A percentile compares a stretch with the other conserved stretches of the same genome.
phyloP scores from a whole-genome alignment of 257 asterid genomes.

The Coffea canephora region DNA sequence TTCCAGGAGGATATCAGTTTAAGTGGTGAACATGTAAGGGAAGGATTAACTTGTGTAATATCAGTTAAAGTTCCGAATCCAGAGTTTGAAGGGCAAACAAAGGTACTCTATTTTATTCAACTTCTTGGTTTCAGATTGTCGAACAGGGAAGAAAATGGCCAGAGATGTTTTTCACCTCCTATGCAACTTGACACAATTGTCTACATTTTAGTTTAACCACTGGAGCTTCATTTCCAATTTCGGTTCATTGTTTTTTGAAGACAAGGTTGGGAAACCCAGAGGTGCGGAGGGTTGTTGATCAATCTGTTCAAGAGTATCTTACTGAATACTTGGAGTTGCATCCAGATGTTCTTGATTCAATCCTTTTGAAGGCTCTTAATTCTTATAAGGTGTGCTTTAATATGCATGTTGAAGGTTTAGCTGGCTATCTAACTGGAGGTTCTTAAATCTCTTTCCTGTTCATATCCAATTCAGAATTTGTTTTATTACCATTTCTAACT shows the following conservation, averaged over 20 bases:
- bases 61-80: conserved; percentile 94
- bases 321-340: conserved; percentile 95
- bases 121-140: conserved; percentile 1
- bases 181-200: conserved; percentile 1
- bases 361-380: conserved; percentile 88
- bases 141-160: neutral
- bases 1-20: conserved; percentile 86
- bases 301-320: conserved; percentile 74
- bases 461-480: neutral
- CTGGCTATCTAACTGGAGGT: conserved; percentile 13
- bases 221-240: conserved; percentile 2
- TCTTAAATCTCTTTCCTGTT: neutral
- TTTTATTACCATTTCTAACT: neutral
- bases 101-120: conserved; percentile 41
- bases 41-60: conserved; percentile 91
- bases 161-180: neutral
- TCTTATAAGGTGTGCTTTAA: conserved; percentile 70
- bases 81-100: conserved; percentile 98
- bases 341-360: conserved; percentile 83
- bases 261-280: conserved; percentile 98
- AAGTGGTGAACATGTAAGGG: conserved; percentile 97
- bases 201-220: neutral
- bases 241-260: conserved; percentile 33
- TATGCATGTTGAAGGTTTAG: conserved; percentile 11
- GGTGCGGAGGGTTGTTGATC: conserved; percentile 86